Conservation (phyloP, 352 stramenopile genomes). For the Blastocystis sp. region DNA sequence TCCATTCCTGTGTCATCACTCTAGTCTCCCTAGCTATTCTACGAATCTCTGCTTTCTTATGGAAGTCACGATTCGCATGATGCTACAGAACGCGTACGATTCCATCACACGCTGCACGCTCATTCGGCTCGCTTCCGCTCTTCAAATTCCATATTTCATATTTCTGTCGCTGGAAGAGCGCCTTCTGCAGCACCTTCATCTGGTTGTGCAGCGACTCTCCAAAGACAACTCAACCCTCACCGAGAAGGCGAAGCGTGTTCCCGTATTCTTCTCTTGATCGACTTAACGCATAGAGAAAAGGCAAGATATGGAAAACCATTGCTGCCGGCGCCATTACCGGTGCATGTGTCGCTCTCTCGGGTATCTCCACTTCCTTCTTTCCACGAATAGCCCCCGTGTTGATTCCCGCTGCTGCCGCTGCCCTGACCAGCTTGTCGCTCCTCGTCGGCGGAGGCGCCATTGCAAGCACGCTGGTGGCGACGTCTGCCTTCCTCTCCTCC, state of each 20-base stretch:
- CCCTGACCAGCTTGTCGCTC: neutral
- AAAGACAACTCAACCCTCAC: neutral
- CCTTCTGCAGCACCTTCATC: neutral
- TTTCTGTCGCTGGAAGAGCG: constrained; percentile 5
- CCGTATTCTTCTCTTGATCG: neutral
- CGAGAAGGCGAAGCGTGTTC: neutral
- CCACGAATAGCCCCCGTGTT: neutral
- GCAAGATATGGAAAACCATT: constrained; percentile 9
- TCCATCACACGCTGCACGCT: neutral
- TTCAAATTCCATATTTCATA: neutral
- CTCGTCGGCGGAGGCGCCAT: neutral
- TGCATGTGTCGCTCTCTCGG: neutral
- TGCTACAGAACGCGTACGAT: constrained; percentile 33
- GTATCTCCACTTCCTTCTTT: neutral
- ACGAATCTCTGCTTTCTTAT: neutral
- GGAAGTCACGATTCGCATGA: neutral
- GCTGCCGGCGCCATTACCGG: neutral
- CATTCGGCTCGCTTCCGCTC: neutral
- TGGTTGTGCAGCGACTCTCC: neutral
- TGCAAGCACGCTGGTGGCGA: neutral
- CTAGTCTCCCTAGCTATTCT: neutral
- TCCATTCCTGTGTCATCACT: no score
- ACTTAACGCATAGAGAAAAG: neutral
- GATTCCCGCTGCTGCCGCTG: neutral
- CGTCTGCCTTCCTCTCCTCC: constrained; percentile 24